Base-by-base conservation (phyloP, 495 filamentous ascomycete genomes). In the Friedmanniomyces simplex region DNA sequence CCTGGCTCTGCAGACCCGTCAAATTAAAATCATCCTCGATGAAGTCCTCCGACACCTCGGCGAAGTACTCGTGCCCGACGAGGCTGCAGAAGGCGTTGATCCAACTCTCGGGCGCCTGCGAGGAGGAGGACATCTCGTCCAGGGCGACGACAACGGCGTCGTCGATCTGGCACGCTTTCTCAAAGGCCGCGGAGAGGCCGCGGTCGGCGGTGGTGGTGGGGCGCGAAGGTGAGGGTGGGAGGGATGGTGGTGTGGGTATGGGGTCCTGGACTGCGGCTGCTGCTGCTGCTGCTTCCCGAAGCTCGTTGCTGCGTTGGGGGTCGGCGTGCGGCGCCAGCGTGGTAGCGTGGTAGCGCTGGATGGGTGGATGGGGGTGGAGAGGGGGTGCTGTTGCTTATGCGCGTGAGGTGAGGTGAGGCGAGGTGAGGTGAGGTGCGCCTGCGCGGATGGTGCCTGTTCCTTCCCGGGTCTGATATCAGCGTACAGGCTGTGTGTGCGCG, bases 21-120 rank as follows among this genome's bases (percentile, higher is more conserved):
- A 98, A 77, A 73, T 98, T 98, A 76, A 98, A 98, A 69, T 98
- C 93, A 82, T 98, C 93, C 71, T 98, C 93, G 64, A 98, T 97
- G 68, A 98, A 98, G 59, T 98, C 93, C 73, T 98, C 93, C 21
- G 88, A 90, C 42, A 98, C 91, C 71, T 98, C 93, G 50, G 94
- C 94, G 69, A 98, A 98, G 73, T 97, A 98, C 69, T 98, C 93
- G 69, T 98, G 93, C 54, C 93, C 93, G 57, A 96, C 79, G 34
- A 97, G 77, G 30, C 87, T 88, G 75, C 93, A 98, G 71, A 96
- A 98, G 49, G 89, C 91, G 53, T 87, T 85, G 74, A 98, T 97
- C 93, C 93, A 98, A 42, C 88, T 93, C 73, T 95, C 91, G 63
- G 87, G 86, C 2, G 87, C 82, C 57, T 84, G 87, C 51, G 89